Evolutionary conservation across 1,139 yeast genomes (phyloP).

Genomic region (Debaryomycetaceae sp.): DNA sequence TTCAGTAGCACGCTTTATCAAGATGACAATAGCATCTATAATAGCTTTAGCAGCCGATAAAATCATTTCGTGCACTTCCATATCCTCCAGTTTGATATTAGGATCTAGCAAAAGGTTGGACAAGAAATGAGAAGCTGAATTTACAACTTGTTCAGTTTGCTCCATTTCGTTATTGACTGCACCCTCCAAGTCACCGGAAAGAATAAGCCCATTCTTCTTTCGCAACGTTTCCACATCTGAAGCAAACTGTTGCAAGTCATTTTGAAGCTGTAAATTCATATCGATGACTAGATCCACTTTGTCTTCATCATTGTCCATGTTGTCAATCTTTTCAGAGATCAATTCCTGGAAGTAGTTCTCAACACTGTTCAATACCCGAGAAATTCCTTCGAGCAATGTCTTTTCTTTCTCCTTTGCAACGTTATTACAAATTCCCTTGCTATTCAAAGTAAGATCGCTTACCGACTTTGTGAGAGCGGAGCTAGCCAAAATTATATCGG

Average conservation of each 20-base stretch:
- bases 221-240: slow-evolving; percentile 56
- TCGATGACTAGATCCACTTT: slow-evolving; percentile 75
- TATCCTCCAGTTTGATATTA: slow-evolving; percentile 52
- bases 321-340: slow-evolving; percentile 49
- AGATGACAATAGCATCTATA: slow-evolving; percentile 70
- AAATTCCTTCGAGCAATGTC: slow-evolving; percentile 44
- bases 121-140: slow-evolving; percentile 62
- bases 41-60: slow-evolving; percentile 78
- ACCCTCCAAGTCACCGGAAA: slow-evolving; percentile 60
- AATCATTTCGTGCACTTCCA: slow-evolving; percentile 75
- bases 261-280: slow-evolving; percentile 72
- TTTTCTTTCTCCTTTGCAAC: slow-evolving; percentile 56
- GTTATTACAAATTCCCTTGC: slow-evolving; percentile 65
- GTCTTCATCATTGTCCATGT: slow-evolving; percentile 56
- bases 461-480: slow-evolving; percentile 65
- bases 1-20: slow-evolving; percentile 74
- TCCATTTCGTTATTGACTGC: slow-evolving; percentile 71
- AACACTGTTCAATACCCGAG: slow-evolving; percentile 58
- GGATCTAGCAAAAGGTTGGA: slow-evolving; percentile 54
- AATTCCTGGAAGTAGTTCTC: slow-evolving; percentile 62
- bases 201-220: slow-evolving; percentile 35
- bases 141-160: slow-evolving; percentile 67
- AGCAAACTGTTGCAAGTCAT: slow-evolving; percentile 58
- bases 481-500: slow-evolving; percentile 59
- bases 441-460: slow-evolving; percentile 62